phyloP scores from a whole-genome alignment of 305 asterid genomes.

The Rubia tinctorum region DNA sequence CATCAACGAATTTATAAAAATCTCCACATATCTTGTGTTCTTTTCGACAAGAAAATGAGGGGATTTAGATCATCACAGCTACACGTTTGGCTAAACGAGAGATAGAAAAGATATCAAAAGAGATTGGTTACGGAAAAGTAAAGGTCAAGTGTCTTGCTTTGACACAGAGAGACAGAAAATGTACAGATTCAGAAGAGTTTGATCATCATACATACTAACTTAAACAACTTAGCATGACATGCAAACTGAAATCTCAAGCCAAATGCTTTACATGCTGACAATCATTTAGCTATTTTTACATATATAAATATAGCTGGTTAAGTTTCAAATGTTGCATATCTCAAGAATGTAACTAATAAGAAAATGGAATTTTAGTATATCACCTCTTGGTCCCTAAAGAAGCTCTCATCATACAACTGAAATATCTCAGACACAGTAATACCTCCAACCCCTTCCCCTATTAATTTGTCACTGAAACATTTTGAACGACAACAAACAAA shows the following conservation, averaged over 20 bases:
- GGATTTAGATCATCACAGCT: neutral
- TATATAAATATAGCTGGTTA: too few species aligned
- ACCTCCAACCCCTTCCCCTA: slow-evolving; percentile 78
- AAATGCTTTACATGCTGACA: too few species aligned
- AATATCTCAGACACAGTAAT: slow-evolving; percentile 78
- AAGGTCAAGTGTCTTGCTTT: neutral
- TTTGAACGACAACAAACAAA: slow-evolving; percentile 17
- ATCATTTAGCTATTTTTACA: too few species aligned
- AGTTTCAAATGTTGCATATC: neutral
- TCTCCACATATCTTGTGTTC: neutral
- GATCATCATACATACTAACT: too few species aligned
- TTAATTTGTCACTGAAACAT: slow-evolving; percentile 61
- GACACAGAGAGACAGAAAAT: neutral
- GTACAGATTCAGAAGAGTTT: too few species aligned
- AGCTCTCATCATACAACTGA: slow-evolving; percentile 62
- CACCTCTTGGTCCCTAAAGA: slow-evolving; percentile 91
- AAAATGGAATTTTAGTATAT: slow-evolving; percentile 18
- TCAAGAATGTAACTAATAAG: neutral
- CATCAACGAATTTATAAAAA: neutral
- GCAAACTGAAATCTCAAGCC: too few species aligned
- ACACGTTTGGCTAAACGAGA: too few species aligned
- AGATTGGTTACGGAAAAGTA: too few species aligned
- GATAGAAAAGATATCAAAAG: neutral
- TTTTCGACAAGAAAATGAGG: neutral
- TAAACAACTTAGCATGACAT: too few species aligned